phyloP scores from a whole-genome alignment of 768 basidiomycete genomes.

The Chalciporus pseudorubinellus region DNA sequence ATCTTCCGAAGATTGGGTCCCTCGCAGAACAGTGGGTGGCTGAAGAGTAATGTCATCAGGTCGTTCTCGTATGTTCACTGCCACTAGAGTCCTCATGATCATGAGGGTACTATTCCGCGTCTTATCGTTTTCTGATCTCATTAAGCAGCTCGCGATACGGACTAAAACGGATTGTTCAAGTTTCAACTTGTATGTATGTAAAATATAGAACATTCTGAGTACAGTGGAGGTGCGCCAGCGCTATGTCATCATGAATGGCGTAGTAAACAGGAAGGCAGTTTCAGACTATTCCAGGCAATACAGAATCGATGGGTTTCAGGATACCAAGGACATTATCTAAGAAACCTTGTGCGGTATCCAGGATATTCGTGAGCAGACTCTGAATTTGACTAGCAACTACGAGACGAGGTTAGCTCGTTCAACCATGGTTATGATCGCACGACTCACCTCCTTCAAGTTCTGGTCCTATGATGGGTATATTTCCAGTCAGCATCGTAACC shows the following conservation, averaged over 20 bases:
- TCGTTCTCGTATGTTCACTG: neutral
- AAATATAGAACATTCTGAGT: neutral
- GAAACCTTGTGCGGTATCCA: constrained; percentile 49
- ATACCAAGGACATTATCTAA: constrained; percentile 46
- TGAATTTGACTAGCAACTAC: constrained; percentile 61
- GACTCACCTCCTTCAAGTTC: constrained; percentile 55
- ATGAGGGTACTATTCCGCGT: neutral
- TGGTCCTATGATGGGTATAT: constrained; percentile 48
- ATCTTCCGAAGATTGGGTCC: constrained; percentile 60
- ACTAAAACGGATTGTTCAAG: neutral
- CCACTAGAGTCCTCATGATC: neutral
- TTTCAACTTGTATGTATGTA: neutral
- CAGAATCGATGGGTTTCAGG: constrained; percentile 32
- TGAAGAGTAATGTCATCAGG: constrained; percentile 45
- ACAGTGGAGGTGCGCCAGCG: neutral
- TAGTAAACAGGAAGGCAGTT: neutral
- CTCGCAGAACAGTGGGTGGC: constrained; percentile 68
- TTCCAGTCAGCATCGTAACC: constrained; percentile 32
- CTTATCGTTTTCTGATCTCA: neutral
- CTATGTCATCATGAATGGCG: neutral
- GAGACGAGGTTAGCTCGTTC: neutral
- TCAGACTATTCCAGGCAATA: neutral
- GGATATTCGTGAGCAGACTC: constrained; percentile 51
- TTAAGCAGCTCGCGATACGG: neutral
- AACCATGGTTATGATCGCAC: neutral